A percentile compares a stretch with the other conserved stretches of the same genome.
phyloP scores from a whole-genome alignment of 2,329 filamentous ascomycete species.

The Ceratocystis albifundus region DNA sequence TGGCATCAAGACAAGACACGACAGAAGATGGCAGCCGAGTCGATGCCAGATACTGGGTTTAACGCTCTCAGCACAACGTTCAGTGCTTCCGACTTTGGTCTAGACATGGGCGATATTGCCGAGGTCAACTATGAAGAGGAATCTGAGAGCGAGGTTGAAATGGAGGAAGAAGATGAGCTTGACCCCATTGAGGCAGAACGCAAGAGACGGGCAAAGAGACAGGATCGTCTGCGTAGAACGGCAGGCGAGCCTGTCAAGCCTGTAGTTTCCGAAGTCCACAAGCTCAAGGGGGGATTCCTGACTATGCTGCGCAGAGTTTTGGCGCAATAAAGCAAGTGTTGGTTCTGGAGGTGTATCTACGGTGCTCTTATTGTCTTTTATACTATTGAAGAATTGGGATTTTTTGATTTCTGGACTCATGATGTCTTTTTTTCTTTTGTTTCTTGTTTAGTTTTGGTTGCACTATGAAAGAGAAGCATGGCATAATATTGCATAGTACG shows the following conservation, averaged over 20 bases:
- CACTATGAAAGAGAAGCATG: too few species aligned
- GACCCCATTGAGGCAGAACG: conserved; percentile 85
- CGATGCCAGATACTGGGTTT: conserved; percentile 33
- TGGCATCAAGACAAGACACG: conserved; percentile 97
- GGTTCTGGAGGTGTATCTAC: background rate
- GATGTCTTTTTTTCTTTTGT: background rate
- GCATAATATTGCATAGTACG: too few species aligned
- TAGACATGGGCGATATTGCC: conserved; percentile 75
- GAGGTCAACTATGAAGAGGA: conserved; percentile 60
- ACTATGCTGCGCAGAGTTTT: conserved; percentile 71
- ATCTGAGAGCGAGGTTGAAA: conserved; percentile 48
- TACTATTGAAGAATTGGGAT: background rate
- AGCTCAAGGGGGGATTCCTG: conserved; percentile 68
- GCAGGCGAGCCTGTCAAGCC: conserved; percentile 81
- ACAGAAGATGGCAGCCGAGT: conserved; percentile 93
- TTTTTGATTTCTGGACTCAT: background rate
- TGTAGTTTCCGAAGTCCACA: conserved; percentile 63
- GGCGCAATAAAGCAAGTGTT: conserved; percentile 45
- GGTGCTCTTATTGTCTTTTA: background rate
- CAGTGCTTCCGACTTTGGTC: conserved; percentile 73
- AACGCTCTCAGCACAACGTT: conserved; percentile 49
- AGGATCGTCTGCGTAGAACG: conserved; percentile 66
- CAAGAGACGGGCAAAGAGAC: conserved; percentile 60
- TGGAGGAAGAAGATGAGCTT: conserved; percentile 64
- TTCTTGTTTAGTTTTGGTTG: too few species aligned